These are phyloP conservation scores for Leucocoprinus leucothites DNA, from an alignment of 768 basidiomycete genomes.

Conservation along the genomic window DNA sequence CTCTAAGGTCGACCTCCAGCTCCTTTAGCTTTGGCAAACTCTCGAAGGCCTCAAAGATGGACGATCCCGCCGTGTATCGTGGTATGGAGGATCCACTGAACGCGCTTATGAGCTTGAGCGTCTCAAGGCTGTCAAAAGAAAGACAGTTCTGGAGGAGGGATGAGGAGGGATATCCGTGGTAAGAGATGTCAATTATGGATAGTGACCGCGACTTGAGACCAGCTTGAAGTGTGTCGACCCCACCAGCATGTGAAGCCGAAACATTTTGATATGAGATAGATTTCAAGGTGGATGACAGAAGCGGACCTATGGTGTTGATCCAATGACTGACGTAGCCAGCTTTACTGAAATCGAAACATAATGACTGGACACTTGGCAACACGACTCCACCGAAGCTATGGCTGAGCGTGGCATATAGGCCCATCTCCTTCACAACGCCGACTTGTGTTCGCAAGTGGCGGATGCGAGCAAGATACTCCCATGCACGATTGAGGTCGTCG, in stretches of 20 bases:
- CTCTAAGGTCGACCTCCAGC: conserved; percentile 5
- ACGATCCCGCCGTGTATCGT: neutral
- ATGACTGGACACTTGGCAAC: neutral
- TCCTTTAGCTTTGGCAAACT: conserved; percentile 1
- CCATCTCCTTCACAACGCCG: neutral
- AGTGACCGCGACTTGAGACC: neutral
- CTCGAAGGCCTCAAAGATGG: conserved; percentile 1
- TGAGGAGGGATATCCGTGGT: neutral
- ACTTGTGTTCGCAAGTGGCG: neutral
- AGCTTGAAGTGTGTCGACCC: neutral
- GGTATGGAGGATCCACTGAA: neutral
- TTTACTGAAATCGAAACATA: neutral
- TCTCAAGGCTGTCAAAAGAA: neutral
- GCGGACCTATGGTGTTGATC: neutral
- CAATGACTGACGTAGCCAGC: neutral
- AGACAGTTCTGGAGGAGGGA: neutral
- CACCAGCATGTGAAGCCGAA: neutral
- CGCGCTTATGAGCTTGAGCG: neutral
- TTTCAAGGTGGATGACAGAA: conserved; percentile 1
- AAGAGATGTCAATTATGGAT: neutral
- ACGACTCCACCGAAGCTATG: neutral
- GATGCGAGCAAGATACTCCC: neutral
- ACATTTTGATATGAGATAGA: neutral
- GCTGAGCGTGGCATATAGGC: neutral
- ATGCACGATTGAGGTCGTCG: neutral